A percentile compares a stretch with the other conserved stretches of the same genome.
These are phyloP conservation scores for Saturnispora diversa DNA, from an alignment of 805 yeast genomes.

Conservation along the genomic window DNA sequence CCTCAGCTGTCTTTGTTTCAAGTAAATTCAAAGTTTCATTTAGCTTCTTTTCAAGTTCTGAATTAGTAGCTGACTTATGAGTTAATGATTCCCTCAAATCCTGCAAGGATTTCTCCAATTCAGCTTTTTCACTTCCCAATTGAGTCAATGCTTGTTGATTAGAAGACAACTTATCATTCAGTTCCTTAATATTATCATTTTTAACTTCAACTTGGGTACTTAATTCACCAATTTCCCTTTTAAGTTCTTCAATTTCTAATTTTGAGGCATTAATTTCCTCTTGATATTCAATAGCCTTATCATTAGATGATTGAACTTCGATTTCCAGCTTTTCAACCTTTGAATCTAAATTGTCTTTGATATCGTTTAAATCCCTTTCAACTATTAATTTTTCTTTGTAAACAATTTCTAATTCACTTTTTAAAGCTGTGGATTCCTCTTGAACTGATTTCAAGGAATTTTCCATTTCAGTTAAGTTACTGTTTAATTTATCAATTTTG, in stretches of 20 bases:
- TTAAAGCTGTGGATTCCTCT: conserved; percentile 12
- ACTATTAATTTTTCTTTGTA: conserved; percentile 3
- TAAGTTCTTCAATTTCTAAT: conserved; percentile 9
- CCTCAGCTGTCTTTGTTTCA: not conserved
- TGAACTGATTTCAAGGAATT: conserved; percentile 8
- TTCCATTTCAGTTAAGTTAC: conserved; percentile 10
- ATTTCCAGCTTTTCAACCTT: not conserved
- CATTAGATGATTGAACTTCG: conserved; percentile 2
- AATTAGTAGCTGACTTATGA: not conserved
- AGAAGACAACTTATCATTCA: not conserved
- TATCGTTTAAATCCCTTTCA: conserved; percentile 3
- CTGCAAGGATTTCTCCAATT: not conserved
- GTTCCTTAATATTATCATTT: not conserved
- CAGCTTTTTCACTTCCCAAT: not conserved
- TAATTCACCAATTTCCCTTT: conserved; percentile 7
- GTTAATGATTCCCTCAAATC: not conserved
- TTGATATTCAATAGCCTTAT: conserved; percentile 5
- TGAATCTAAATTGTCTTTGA: conserved; percentile 1
- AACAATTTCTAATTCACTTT: not conserved
- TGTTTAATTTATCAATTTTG: conserved; percentile 1
- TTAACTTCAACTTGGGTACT: not conserved
- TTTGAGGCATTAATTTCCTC: conserved; percentile 6
- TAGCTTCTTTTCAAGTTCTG: not conserved
- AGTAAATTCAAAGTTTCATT: not conserved
- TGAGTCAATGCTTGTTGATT: not conserved